Evolutionary conservation across 164 flowering plant species (phyloP).

Genomic region (Berberis vulgaris): DNA sequence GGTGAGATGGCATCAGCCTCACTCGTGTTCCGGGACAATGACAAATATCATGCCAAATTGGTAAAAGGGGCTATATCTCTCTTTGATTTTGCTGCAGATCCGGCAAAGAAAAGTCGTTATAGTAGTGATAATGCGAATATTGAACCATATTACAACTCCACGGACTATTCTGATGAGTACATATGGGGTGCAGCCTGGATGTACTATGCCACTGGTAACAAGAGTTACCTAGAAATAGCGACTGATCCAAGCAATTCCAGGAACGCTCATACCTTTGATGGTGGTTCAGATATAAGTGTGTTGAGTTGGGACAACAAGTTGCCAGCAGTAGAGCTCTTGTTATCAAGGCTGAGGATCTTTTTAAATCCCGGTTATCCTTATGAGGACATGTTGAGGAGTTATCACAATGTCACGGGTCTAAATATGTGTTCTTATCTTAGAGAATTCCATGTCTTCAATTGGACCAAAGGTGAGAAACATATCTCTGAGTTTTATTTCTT

Average conservation of each 20-base stretch:
- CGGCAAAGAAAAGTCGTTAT: conserved; percentile 24
- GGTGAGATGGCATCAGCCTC: conserved; percentile 89
- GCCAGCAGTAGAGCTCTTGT: conserved; percentile 40
- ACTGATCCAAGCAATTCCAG: conserved; percentile 39
- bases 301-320: conserved; percentile 61
- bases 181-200: conserved; percentile 87
- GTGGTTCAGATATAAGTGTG: conserved; percentile 24
- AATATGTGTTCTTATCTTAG: conserved; percentile 73
- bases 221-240: conserved; percentile 38
- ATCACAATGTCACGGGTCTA: conserved; percentile 45
- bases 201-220: conserved; percentile 76
- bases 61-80: conserved; percentile 53
- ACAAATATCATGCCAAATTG: conserved; percentile 46
- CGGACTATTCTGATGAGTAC: conserved; percentile 66
- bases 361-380: conserved; percentile 54
- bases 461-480: conserved; percentile 39
- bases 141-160: conserved; percentile 52
- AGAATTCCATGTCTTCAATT: conserved; percentile 42
- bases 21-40: conserved; percentile 61
- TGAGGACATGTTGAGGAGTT: conserved; percentile 50
- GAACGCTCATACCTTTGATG: conserved; percentile 36
- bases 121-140: conserved; percentile 29
- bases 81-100: conserved; percentile 44
- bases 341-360: conserved; percentile 36
- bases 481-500: neutral